Percentiles rank a stretch among this genome's conserved stretches.
Conservation (phyloP, 768 basidiomycete genomes). For the Symmetrospora coprosmae region DNA sequence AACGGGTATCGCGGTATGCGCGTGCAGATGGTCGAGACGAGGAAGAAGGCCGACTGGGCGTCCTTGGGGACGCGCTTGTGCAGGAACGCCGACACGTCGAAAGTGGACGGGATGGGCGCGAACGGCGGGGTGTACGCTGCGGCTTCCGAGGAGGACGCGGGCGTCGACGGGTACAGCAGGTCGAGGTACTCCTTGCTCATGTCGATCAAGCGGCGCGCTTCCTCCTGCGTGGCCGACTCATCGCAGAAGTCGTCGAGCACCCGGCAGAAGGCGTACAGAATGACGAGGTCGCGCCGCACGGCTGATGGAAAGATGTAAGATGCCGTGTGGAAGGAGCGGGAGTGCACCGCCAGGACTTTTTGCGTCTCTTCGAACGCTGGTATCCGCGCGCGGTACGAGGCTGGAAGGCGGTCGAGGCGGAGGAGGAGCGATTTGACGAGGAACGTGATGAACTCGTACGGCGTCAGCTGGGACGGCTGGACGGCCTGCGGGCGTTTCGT, state of each 20-base stretch:
- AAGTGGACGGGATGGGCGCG: slow-evolving; percentile 6
- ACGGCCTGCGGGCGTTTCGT: neutral
- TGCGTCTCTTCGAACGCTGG: slow-evolving; percentile 7
- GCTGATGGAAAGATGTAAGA: slow-evolving; percentile 14
- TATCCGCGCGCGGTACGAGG: slow-evolving; percentile 6
- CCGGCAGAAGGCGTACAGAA: slow-evolving; percentile 20
- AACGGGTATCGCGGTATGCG: slow-evolving; percentile 14
- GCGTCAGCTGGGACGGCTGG: neutral
- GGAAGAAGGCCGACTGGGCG: slow-evolving; percentile 14
- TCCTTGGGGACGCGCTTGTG: slow-evolving; percentile 11
- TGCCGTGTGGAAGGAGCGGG: slow-evolving; percentile 14
- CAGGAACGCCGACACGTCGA: slow-evolving; percentile 4
- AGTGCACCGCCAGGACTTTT: neutral
- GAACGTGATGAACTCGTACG: neutral
- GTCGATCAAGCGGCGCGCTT: slow-evolving; percentile 1
- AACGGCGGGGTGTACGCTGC: neutral
- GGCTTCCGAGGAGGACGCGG: neutral
- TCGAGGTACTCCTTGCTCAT: slow-evolving; percentile 19
- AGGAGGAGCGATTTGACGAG: neutral
- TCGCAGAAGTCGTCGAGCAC: slow-evolving; percentile 21
- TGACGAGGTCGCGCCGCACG: slow-evolving; percentile 12
- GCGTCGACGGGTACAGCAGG: slow-evolving; percentile 1
- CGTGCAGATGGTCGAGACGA: slow-evolving; percentile 6
- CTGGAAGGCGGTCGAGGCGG: neutral
- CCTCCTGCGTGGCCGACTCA: neutral